Evolutionary conservation across 371 early-diverging fungal genomes (phyloP).

Genomic region (Mucor racemosus): DNA sequence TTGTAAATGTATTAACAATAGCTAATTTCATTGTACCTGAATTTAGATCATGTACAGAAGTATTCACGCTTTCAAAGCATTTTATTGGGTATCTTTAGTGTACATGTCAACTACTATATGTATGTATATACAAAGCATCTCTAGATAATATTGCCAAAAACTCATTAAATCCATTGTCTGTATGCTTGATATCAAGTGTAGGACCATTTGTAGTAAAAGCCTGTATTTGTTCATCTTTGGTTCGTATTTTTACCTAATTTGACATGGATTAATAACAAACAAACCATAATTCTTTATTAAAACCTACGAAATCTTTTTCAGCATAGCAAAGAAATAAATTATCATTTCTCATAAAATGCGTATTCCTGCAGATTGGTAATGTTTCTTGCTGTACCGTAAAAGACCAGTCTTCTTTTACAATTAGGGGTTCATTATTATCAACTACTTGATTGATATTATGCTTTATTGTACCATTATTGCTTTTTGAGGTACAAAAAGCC

Average conservation of each 20-base stretch:
- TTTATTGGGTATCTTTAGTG: neutral
- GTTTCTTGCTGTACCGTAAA: neutral
- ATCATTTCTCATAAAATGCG: slow-evolving; percentile 13
- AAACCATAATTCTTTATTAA: no score
- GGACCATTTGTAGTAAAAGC: neutral
- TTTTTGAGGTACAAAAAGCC: slow-evolving; percentile 1
- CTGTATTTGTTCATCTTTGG: slow-evolving; percentile 5
- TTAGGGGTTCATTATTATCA: neutral
- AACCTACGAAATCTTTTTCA: slow-evolving; percentile 15
- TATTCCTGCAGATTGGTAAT: slow-evolving; percentile 1
- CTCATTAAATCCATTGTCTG: neutral
- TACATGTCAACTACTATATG: neutral
- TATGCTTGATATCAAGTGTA: slow-evolving; percentile 9
- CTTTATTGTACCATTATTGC: slow-evolving; percentile 2
- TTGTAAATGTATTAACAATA: neutral
- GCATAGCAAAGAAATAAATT: slow-evolving; percentile 12
- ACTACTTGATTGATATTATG: neutral
- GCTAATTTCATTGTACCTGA: slow-evolving; percentile 5
- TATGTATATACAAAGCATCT: neutral
- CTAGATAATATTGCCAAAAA: neutral
- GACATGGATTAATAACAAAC: neutral
- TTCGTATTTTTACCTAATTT: slow-evolving; percentile 3
- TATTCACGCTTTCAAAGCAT: slow-evolving; percentile 3
- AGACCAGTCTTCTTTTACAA: neutral
- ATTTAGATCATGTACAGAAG: neutral